Evolutionary conservation across 495 filamentous ascomycete genomes (phyloP).

Genomic region (Hypoxylon rickii): DNA sequence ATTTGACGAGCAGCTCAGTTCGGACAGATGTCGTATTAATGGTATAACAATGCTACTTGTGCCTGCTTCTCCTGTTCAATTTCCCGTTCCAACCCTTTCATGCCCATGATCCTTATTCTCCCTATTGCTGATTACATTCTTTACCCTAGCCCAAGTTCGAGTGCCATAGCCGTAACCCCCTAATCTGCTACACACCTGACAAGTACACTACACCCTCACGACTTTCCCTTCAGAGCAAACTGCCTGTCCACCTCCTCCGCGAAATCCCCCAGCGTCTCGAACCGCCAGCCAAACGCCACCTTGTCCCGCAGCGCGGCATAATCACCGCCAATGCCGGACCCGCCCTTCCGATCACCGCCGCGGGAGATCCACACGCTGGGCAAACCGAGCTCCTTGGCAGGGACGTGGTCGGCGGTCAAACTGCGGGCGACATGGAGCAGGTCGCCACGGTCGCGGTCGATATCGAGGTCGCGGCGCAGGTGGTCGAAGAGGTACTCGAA

Average conservation of each 20-base stretch:
- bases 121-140: neutral
- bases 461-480: conserved; percentile 59
- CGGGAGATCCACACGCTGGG: conserved; percentile 73
- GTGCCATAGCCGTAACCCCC: neutral
- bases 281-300: conserved; percentile 52
- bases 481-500: conserved; percentile 67
- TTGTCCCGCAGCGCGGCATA: conserved; percentile 44
- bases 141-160: neutral
- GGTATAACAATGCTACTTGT: neutral
- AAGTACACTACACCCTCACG: neutral
- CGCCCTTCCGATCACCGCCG: conserved; percentile 47
- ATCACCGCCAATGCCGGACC: conserved; percentile 51
- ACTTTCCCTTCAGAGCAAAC: conserved; percentile 40
- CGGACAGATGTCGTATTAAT: neutral
- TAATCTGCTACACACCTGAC: neutral
- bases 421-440: conserved; percentile 74
- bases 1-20: neutral
- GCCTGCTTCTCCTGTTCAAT: too few species aligned
- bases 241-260: conserved; percentile 67
- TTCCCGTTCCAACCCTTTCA: neutral
- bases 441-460: conserved; percentile 54
- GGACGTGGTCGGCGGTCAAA: conserved; percentile 71
- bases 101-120: neutral
- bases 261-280: conserved; percentile 71
- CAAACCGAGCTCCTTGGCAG: conserved; percentile 65